A percentile compares a stretch with the other conserved stretches of the same genome.
Evolutionary conservation across 2,329 filamentous ascomycete genomes (phyloP).

Genomic region (Talaromyces sp.): DNA sequence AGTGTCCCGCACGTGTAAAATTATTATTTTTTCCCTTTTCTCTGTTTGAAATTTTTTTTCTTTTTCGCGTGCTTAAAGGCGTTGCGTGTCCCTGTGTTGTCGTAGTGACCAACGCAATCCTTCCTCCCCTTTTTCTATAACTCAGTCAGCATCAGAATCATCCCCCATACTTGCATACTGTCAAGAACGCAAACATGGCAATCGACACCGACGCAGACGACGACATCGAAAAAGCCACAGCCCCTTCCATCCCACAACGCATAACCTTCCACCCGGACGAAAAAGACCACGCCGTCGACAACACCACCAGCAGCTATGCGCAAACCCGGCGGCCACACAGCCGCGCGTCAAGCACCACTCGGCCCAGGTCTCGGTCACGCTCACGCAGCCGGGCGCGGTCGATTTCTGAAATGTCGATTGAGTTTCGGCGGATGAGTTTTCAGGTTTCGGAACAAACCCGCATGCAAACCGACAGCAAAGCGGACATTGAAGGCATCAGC

Average conservation of each 20-base stretch:
- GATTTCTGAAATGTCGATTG: constrained; percentile 26
- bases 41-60: no score
- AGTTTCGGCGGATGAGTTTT: constrained; percentile 35
- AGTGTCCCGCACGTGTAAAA: no score
- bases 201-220: neutral
- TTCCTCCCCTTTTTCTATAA: no score
- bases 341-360: neutral
- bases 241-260: neutral
- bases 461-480: no score
- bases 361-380: constrained; percentile 6
- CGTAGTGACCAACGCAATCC: neutral
- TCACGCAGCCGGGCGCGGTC: constrained; percentile 9
- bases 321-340: neutral
- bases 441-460: constrained; percentile 32
- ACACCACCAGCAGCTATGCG: neutral
- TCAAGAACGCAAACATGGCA: neutral
- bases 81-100: neutral
- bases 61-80: neutral
- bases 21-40: no score
- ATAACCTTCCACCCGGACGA: constrained; percentile 8
- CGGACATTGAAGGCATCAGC: no score
- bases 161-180: neutral
- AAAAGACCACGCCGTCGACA: neutral
- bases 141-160: neutral
- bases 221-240: neutral